phyloP scores from a whole-genome alignment of 805 yeast genomes.

The Ogataea kodamae region DNA sequence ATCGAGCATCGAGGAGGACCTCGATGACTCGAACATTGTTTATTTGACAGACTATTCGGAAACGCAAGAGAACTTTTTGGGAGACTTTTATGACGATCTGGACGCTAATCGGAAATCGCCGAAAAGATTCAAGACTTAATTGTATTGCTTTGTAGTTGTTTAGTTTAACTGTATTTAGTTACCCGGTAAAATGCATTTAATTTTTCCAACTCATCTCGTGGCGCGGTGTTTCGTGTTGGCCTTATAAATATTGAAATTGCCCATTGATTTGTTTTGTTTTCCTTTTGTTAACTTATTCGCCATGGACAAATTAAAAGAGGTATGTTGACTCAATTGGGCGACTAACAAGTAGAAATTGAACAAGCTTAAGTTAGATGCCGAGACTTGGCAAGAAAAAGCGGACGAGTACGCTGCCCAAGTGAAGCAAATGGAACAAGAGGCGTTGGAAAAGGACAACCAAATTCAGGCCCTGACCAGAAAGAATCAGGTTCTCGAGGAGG shows the following conservation, averaged over 20 bases:
- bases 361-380: slow-evolving; percentile 90
- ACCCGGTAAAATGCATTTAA: too few relatives aligned
- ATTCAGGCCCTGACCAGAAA: slow-evolving; percentile 89
- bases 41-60: slow-evolving; percentile 11
- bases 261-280: slow-evolving; percentile 13
- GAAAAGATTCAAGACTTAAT: slow-evolving; percentile 3
- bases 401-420: slow-evolving; percentile 79
- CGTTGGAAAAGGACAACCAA: slow-evolving; percentile 89
- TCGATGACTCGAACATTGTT: slow-evolving; percentile 14
- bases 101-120: slow-evolving; percentile 1
- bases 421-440: slow-evolving; percentile 90
- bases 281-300: slow-evolving; percentile 11
- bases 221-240: slow-evolving; percentile 12
- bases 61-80: background rate
- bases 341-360: slow-evolving; percentile 60
- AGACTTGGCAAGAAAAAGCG: slow-evolving; percentile 94
- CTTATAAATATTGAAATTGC: slow-evolving; percentile 10
- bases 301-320: slow-evolving; percentile 52
- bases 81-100: slow-evolving; percentile 3
- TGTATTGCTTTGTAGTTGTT: background rate
- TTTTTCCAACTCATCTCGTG: slow-evolving; percentile 1
- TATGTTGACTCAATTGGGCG: slow-evolving; percentile 26
- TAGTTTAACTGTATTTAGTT: slow-evolving; percentile 2
- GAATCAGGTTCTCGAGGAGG: slow-evolving; percentile 82
- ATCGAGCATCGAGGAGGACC: slow-evolving; percentile 5